These are phyloP conservation scores for Penicillium paradoxum DNA, from an alignment of 495 filamentous ascomycete species.

Conservation along the genomic window DNA sequence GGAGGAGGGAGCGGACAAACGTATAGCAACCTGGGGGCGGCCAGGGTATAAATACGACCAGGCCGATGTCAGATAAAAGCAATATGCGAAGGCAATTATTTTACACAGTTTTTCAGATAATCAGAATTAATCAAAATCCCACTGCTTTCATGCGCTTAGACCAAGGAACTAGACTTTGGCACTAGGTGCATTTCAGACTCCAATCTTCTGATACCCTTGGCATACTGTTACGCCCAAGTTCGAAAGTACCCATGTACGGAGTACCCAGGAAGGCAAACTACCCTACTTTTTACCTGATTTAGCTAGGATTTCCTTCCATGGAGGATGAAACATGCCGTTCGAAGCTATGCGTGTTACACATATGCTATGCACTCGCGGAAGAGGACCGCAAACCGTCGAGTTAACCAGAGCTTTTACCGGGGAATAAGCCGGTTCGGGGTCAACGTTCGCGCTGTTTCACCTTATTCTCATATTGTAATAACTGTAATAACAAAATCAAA, in stretches of 20 bases:
- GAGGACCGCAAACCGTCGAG: background rate
- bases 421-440: too few relatives aligned
- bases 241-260: too few relatives aligned
- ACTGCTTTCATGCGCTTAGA: constrained; percentile 3
- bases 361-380: background rate
- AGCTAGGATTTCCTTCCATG: too few relatives aligned
- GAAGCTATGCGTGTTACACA: background rate
- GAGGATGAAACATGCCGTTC: too few relatives aligned
- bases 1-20: background rate
- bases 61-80: background rate
- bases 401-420: background rate
- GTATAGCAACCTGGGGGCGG: background rate
- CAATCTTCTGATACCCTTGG: constrained; percentile 6
- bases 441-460: too few relatives aligned
- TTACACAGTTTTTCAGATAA: background rate
- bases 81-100: background rate
- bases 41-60: background rate
- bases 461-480: too few relatives aligned
- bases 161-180: background rate
- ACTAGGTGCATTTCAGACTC: background rate
- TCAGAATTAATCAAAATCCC: background rate
- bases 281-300: too few relatives aligned
- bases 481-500: too few relatives aligned
- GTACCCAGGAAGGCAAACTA: too few relatives aligned
- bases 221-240: background rate